Conservation (phyloP, 768 basidiomycete genomes). For the Tremella fuciformis region DNA sequence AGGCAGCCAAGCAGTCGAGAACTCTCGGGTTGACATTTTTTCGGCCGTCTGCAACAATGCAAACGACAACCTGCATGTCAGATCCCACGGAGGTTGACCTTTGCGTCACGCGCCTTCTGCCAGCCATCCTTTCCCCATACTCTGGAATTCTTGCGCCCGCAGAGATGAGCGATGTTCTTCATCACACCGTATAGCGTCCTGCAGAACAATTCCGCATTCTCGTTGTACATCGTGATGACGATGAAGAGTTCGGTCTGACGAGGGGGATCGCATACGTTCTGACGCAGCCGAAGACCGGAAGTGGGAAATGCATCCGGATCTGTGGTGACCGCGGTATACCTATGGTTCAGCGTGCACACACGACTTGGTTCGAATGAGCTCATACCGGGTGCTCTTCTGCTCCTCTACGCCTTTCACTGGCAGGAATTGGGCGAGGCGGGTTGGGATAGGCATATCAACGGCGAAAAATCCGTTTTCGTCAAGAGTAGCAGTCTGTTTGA, state of each 20-base stretch:
- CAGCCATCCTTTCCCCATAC: conserved; percentile 97
- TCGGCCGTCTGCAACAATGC: conserved; percentile 84
- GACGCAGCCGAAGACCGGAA: conserved; percentile 76
- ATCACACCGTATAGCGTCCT: conserved; percentile 94
- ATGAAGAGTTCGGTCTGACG: conserved; percentile 85
- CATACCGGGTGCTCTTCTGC: conserved; percentile 40
- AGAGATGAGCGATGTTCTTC: conserved; percentile 86
- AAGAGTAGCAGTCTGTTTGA: conserved; percentile 45
- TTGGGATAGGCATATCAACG: conserved; percentile 48
- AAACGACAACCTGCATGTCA: conserved; percentile 67
- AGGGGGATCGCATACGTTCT: conserved; percentile 64
- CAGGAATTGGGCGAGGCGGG: conserved; percentile 45
- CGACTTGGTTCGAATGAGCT: not conserved
- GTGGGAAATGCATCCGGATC: conserved; percentile 88
- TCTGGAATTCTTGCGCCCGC: conserved; percentile 79
- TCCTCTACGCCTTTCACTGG: conserved; percentile 48
- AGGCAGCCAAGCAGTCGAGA: conserved; percentile 50
- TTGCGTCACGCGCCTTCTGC: conserved; percentile 65
- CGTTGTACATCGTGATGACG: conserved; percentile 98
- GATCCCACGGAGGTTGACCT: not conserved
- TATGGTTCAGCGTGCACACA: conserved; percentile 64
- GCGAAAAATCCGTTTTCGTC: conserved; percentile 47
- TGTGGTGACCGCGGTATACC: conserved; percentile 91
- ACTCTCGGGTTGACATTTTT: conserved; percentile 69
- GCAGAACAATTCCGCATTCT: conserved; percentile 76